Percentiles rank a stretch among this genome's conserved stretches.
Evolutionary conservation across 2,329 filamentous ascomycete species (phyloP).

Genomic region (Ampelomyces quisqualis): DNA sequence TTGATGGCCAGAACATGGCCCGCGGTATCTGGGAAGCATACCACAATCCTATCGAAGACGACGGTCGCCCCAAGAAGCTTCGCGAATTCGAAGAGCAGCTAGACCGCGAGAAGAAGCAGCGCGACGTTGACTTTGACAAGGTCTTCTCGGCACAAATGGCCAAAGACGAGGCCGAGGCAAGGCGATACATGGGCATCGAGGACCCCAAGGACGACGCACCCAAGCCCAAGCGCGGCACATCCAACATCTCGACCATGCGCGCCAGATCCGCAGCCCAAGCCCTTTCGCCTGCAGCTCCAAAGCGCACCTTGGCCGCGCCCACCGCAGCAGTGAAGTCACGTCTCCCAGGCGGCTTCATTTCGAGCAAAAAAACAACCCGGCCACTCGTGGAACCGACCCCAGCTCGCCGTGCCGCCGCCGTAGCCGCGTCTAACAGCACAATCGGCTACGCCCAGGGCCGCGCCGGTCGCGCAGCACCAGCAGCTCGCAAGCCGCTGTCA

Average conservation of each 20-base stretch:
- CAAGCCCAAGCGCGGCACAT: slow-evolving; percentile 22
- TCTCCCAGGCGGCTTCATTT: slow-evolving; percentile 34
- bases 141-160: slow-evolving; percentile 63
- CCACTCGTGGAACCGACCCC: slow-evolving; percentile 49
- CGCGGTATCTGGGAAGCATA: slow-evolving; percentile 55
- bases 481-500: slow-evolving; percentile 40
- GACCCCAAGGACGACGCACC: slow-evolving; percentile 31
- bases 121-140: slow-evolving; percentile 67
- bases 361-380: slow-evolving; percentile 45
- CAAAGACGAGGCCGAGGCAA: slow-evolving; percentile 54
- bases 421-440: slow-evolving; percentile 73
- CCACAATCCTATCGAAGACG: slow-evolving; percentile 61
- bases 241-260: slow-evolving; percentile 53
- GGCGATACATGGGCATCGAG: slow-evolving; percentile 31
- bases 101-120: slow-evolving; percentile 50
- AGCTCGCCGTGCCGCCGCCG: slow-evolving; percentile 61
- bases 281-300: slow-evolving; percentile 34
- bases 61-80: slow-evolving; percentile 64
- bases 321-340: slow-evolving; percentile 46
- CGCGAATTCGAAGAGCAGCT: slow-evolving; percentile 55
- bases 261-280: slow-evolving; percentile 54
- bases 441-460: slow-evolving; percentile 83
- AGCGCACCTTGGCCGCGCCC: slow-evolving; percentile 44
- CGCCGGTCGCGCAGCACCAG: slow-evolving; percentile 49
- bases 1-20: slow-evolving; percentile 56